Evolutionary conservation across 441 rosid species (phyloP).

Genomic region (Aquilaria agallochum): DNA sequence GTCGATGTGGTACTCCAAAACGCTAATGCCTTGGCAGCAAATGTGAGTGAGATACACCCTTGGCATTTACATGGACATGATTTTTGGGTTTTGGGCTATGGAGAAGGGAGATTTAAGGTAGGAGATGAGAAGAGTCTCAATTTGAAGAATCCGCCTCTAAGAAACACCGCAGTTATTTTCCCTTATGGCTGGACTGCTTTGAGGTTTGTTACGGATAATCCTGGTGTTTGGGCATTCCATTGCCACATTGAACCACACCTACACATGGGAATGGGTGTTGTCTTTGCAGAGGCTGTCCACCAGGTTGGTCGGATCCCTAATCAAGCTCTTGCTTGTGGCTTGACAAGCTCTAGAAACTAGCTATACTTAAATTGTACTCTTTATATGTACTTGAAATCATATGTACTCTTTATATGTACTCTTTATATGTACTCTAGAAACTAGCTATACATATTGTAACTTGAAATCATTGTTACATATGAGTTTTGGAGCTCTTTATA

Average conservation of each 20-base stretch:
- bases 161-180: slow-evolving; percentile 56
- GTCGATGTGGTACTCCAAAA: slow-evolving; percentile 82
- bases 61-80: slow-evolving; percentile 92
- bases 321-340: slow-evolving; percentile 60
- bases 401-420: too few relatives aligned
- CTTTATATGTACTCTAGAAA: too few relatives aligned
- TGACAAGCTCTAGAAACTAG: slow-evolving; percentile 20
- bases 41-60: slow-evolving; percentile 66
- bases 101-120: slow-evolving; percentile 46
- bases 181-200: slow-evolving; percentile 90
- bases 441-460: too few relatives aligned
- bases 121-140: slow-evolving; percentile 44
- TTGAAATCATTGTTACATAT: too few relatives aligned
- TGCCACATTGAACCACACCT: slow-evolving; percentile 93
- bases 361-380: too few relatives aligned
- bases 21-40: slow-evolving; percentile 37
- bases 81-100: slow-evolving; percentile 83
- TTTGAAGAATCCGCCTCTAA: slow-evolving; percentile 63
- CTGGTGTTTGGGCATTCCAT: slow-evolving; percentile 93
- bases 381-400: too few relatives aligned
- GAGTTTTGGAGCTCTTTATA: too few relatives aligned
- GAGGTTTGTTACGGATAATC: slow-evolving; percentile 73
- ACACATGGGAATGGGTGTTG: slow-evolving; percentile 94
- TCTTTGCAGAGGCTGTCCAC: slow-evolving; percentile 58
- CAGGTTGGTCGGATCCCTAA: slow-evolving; percentile 40